A percentile compares a stretch with the other conserved stretches of the same genome.
phyloP scores from a whole-genome alignment of 176 grass and related monocot species.

The Thinopyrum elongatum region DNA sequence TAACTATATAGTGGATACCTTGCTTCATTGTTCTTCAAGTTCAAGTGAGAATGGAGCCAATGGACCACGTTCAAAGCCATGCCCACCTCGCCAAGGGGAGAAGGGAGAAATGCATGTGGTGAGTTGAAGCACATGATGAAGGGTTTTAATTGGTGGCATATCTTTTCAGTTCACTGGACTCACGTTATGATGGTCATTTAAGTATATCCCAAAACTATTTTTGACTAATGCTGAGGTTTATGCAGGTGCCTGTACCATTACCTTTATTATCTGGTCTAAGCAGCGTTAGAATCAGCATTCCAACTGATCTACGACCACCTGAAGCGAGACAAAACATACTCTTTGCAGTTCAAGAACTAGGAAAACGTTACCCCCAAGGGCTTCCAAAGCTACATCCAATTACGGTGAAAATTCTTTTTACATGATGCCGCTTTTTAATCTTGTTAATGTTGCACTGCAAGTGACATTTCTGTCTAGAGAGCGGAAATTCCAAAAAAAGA shows the following conservation, averaged over 20 bases:
- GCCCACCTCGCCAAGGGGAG: slow-evolving; percentile 70
- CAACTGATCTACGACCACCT: slow-evolving; percentile 82
- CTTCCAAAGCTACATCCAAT: slow-evolving; percentile 92
- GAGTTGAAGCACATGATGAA: slow-evolving; percentile 49
- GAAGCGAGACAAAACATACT: slow-evolving; percentile 97
- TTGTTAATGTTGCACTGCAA: background rate
- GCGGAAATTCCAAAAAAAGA: background rate
- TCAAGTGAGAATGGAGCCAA: slow-evolving; percentile 45
- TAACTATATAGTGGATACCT: slow-evolving; percentile 84
- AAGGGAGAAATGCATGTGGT: slow-evolving; percentile 99
- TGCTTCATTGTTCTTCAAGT: slow-evolving; percentile 90
- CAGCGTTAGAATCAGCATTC: slow-evolving; percentile 94
- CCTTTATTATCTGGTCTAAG: slow-evolving; percentile 80
- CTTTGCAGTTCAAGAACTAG: slow-evolving; percentile 91
- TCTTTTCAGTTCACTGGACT: slow-evolving; percentile 19
- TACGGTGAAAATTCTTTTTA: slow-evolving; percentile 36
- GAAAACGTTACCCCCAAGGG: slow-evolving; percentile 85
- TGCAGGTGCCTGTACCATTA: slow-evolving; percentile 93
- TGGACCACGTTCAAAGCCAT: slow-evolving; percentile 73
- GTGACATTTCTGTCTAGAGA: background rate
- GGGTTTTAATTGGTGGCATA: slow-evolving; percentile 27
- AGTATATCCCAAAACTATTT: background rate
- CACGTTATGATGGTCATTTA: slow-evolving; percentile 7
- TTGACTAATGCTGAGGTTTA: slow-evolving; percentile 24
- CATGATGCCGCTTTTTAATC: slow-evolving; percentile 8